Percentiles rank a stretch among this genome's conserved stretches.
phyloP scores from a whole-genome alignment of 192 early-diverging fungal species.

The Lobulomyces angularis region DNA sequence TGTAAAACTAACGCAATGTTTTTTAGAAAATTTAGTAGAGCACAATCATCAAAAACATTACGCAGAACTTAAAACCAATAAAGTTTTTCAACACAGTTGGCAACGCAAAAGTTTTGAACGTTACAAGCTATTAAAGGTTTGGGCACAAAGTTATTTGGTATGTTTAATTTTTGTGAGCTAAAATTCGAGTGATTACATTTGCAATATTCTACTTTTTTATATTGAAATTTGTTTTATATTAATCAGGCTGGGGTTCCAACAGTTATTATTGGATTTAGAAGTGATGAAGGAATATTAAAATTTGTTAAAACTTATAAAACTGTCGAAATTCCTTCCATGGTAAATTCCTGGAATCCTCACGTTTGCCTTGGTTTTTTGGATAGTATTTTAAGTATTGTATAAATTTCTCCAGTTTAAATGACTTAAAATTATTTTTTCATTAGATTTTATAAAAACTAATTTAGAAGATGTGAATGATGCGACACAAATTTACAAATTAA shows the following conservation, averaged over 20 bases:
- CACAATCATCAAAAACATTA: conserved; percentile 49
- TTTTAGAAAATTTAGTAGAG: conserved; percentile 8
- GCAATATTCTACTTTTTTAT: no score
- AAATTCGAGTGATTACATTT: no score
- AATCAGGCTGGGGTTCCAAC: conserved; percentile 68
- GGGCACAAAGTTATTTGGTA: conserved; percentile 92
- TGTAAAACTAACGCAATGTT: conserved; percentile 16
- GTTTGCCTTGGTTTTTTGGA: conserved; percentile 80
- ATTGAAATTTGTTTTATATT: no score
- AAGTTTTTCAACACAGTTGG: conserved; percentile 32
- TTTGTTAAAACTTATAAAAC: conserved; percentile 57
- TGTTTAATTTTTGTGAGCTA: no score
- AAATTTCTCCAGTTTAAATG: no score
- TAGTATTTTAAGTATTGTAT: no score
- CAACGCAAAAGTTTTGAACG: conserved; percentile 50
- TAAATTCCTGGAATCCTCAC: conserved; percentile 67
- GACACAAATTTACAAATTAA: no score
- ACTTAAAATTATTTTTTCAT: no score
- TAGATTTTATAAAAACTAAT: no score
- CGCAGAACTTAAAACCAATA: conserved; percentile 81
- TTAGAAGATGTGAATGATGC: no score
- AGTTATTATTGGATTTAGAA: conserved; percentile 76
- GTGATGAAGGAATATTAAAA: conserved; percentile 51
- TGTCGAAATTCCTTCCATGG: conserved; percentile 65
- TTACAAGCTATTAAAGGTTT: conserved; percentile 78